A percentile compares a stretch with the other conserved stretches of the same genome.
phyloP scores from a whole-genome alignment of 1,284 basidiomycete species.

The Naganishia sp. region DNA sequence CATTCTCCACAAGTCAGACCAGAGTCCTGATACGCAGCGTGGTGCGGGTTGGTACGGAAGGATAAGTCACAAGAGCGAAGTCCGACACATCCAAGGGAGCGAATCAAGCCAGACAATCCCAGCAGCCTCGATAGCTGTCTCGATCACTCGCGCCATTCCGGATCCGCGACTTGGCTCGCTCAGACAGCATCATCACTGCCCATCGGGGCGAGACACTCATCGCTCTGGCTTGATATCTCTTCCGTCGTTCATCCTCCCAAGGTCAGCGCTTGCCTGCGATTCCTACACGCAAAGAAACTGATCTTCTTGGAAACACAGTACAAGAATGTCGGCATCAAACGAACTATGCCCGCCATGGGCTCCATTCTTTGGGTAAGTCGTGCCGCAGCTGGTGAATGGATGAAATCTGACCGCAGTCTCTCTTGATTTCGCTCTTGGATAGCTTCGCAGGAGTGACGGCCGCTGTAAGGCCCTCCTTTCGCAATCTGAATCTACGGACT shows the following conservation, averaged over 20 bases:
- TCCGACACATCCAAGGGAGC: neutral
- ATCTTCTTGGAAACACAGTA: neutral
- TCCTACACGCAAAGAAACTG: neutral
- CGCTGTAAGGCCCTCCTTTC: constrained; percentile 17
- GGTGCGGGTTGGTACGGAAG: too few species aligned
- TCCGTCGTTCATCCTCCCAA: neutral
- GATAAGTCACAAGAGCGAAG: constrained; percentile 1
- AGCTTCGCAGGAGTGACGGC: constrained; percentile 35
- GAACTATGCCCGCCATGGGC: constrained; percentile 55
- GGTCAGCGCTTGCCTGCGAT: neutral
- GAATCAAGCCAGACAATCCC: neutral
- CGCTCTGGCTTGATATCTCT: neutral
- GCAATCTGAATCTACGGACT: neutral
- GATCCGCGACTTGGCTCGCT: constrained; percentile 19
- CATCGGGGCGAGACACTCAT: constrained; percentile 6
- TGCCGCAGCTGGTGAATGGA: neutral
- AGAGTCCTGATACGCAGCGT: neutral
- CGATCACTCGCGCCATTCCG: constrained; percentile 19
- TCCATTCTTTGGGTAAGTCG: constrained; percentile 52
- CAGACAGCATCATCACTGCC: constrained; percentile 13
- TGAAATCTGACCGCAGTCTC: neutral
- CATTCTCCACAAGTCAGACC: neutral
- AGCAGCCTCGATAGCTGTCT: too few species aligned
- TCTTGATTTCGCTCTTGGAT: neutral
- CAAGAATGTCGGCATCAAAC: constrained; percentile 17